Evolutionary conservation across 495 filamentous ascomycete genomes (phyloP).

Genomic region (Usnea hakonensis): DNA sequence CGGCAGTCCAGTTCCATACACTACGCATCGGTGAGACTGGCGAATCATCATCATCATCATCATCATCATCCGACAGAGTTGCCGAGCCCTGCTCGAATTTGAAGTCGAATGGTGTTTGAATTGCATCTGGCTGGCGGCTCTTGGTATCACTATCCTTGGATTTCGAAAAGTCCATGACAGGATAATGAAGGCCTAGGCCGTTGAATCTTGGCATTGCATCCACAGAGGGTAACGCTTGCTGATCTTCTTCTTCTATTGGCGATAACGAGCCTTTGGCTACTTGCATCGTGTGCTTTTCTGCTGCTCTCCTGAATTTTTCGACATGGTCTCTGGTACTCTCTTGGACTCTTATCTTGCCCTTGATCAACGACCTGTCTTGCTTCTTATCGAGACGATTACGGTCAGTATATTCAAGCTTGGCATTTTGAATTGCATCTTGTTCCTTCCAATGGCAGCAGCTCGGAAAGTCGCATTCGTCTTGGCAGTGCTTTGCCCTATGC

Average conservation of each 20-base stretch:
- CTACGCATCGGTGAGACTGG: background rate
- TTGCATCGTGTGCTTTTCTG: constrained; percentile 11
- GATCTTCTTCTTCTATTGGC: constrained; percentile 11
- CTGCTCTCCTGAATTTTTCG: constrained; percentile 3
- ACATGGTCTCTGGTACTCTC: background rate
- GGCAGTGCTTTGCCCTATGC: constrained; percentile 11
- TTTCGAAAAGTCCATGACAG: constrained; percentile 11
- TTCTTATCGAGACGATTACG: constrained; percentile 6
- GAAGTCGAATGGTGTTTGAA: constrained; percentile 1
- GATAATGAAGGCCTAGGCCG: constrained; percentile 3
- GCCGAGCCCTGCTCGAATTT: background rate
- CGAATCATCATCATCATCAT: background rate
- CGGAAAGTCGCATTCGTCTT: constrained; percentile 17
- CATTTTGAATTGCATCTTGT: background rate
- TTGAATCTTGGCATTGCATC: background rate
- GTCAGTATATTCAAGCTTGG: constrained; percentile 4
- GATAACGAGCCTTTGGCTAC: constrained; percentile 3
- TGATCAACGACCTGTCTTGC: background rate
- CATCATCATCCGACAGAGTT: background rate
- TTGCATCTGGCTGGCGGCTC: background rate
- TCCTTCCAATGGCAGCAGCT: constrained; percentile 22
- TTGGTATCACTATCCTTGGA: background rate
- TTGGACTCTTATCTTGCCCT: background rate
- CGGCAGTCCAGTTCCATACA: constrained; percentile 8
- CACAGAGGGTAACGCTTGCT: background rate